Conservation (phyloP, 352 stramenopile genomes). For the Phytopythium boreale region DNA sequence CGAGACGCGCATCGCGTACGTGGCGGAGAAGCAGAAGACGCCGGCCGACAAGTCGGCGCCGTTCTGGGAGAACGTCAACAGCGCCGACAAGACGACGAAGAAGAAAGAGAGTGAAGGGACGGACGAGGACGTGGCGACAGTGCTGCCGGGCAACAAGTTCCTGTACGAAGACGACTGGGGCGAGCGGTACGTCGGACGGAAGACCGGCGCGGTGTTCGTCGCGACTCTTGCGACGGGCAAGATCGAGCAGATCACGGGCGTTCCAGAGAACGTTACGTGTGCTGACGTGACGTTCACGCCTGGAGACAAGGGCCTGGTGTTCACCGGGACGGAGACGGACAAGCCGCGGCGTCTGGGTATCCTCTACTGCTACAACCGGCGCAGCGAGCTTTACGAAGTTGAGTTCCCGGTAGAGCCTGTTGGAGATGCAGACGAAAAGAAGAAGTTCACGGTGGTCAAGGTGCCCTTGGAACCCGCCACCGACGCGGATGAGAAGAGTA, state of each 20-base stretch:
- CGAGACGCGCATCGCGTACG: constrained; percentile 67
- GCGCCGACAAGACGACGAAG: constrained; percentile 12
- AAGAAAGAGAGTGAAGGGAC: constrained; percentile 9
- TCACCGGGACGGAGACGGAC: constrained; percentile 56
- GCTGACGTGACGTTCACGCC: constrained; percentile 69
- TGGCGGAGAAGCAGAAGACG: constrained; percentile 60
- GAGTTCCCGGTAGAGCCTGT: constrained; percentile 23
- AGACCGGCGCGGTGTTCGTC: constrained; percentile 64
- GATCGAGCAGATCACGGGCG: constrained; percentile 57
- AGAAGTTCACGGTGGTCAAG: constrained; percentile 34
- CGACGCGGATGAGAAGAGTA: constrained; percentile 30
- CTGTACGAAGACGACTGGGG: constrained; percentile 79
- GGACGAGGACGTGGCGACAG: background rate
- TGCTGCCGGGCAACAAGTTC: constrained; percentile 53
- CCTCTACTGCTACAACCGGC: constrained; percentile 87
- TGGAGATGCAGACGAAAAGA: background rate
- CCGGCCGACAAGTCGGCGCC: constrained; percentile 16
- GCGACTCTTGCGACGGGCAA: constrained; percentile 56
- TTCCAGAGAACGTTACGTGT: constrained; percentile 54
- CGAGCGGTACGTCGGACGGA: constrained; percentile 81
- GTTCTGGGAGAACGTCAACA: constrained; percentile 66
- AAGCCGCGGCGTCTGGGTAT: constrained; percentile 64
- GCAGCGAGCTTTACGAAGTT: constrained; percentile 59
- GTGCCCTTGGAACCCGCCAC: constrained; percentile 24
- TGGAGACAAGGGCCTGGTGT: constrained; percentile 51